Base-by-base conservation (phyloP, 345 rosid species). In the Psidium friedrichsthalianum region DNA sequence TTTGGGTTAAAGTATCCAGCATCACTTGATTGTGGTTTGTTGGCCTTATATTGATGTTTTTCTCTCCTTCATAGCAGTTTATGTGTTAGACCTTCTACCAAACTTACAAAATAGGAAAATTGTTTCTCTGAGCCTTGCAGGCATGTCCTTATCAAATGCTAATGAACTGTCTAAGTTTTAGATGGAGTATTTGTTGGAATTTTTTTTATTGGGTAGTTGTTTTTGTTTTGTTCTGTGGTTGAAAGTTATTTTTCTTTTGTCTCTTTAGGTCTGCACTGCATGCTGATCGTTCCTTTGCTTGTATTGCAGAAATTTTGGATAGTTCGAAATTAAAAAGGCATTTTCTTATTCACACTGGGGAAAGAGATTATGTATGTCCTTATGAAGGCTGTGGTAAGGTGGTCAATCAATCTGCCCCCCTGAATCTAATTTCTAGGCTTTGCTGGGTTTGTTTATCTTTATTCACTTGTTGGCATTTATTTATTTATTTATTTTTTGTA, bases 381-480 rank as follows among this genome's bases (percentile, higher is more conserved):
- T 92, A 93, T 92, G 98, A 94, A 92, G 99, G 98, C 61, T 97
- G 99, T 90, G 99, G 99, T 86, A 97, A 97, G 99, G 98, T 97
- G 91, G 89, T 89, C 5, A 56, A 80, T 90, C 90, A 84, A 74
- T 74, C 91, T 82, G 58, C 76, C 86, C 85, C 86, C 85, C 86
- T 57, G 82, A 20, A 69, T 61, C 83, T 81, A 53, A 58, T 80
- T 56, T 59, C 13, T 78, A 24, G 61, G 53, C 11, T 84, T 56
- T 83, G 21, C 27, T 56, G 80, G 56, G 36, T 47, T 57, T 11
- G 64, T 52, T n/a, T 47, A 84, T 61, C 64, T 27, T 53, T 53
- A 25, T 84, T 49, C 52, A 14, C 29, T 21, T 15, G 78, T 40
- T 57, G 40, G 76, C 40, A 83, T 47, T 83, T 83, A 27, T 69